Base-by-base conservation (phyloP, 768 basidiomycete genomes). In the Mrakia gelida region DNA sequence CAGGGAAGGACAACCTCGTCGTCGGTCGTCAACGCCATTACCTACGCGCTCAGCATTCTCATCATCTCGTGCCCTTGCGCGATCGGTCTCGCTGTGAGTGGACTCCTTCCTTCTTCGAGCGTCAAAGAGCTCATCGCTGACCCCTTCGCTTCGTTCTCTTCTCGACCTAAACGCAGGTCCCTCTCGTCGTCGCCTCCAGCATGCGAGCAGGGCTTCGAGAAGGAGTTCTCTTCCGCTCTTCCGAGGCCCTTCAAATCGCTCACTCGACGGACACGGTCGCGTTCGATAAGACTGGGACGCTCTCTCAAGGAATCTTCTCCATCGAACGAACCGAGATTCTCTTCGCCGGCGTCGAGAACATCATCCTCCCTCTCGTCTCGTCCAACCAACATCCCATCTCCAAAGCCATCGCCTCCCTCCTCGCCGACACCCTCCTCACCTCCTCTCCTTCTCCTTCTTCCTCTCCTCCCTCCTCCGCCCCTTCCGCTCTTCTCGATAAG, bases 1-100 rank as follows among this genome's bases (percentile, higher is more conserved):
- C 81, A 82, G 32, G 71, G 83, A 23, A 80, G 83, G 75, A 62
- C 81, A 11, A 43, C 79, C 6, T 81, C 81, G 18, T 70, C 80
- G 21, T 84, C 86, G 3, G 82, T 80, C 85, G 32, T 82, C 86
- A 43, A 83, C 83, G 34, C 82, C 84, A 59, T 86, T 84, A 32
- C 85, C 21, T 73, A 56, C 72, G 56, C 38, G 1, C 56, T 73
- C 18, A 43, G 38, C 49, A 49, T 73, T 23, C 38, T 73, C 38
- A 73, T 73, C 56, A 49, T 73, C 72, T n/a, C 26, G 1, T 73
- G 72, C 21, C 72, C 72, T 15, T 73, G 72, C 38, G 72, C 72
- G n/a, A 54, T 73, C 34, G 72, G 52, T 18, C 49, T 73, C 16
- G 72, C 52, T 18, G 72, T 73, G 7, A 30, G 54, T 73, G n/a